These are phyloP conservation scores for Trichomonas vaginalis DNA, from an alignment of 208 protist species.

Conservation along the genomic window DNA sequence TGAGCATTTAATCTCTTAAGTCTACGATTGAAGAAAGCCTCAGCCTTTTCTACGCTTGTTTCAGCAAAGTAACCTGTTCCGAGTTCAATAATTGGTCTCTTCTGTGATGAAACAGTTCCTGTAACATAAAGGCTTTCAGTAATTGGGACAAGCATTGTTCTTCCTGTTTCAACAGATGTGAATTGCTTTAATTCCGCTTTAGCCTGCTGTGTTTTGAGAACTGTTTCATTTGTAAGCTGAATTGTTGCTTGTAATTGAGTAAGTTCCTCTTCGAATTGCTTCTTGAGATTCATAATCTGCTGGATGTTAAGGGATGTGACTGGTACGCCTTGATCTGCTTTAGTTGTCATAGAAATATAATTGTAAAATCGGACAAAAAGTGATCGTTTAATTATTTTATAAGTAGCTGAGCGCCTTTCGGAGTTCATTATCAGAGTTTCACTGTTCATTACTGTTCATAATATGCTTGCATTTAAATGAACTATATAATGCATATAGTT, in stretches of 20 bases:
- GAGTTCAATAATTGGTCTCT: background rate
- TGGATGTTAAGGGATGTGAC: background rate
- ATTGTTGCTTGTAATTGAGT: background rate
- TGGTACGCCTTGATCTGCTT: background rate
- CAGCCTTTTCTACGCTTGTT: background rate
- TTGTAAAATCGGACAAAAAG: too few relatives aligned
- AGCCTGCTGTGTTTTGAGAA: background rate
- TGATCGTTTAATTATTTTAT: too few relatives aligned
- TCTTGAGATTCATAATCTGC: background rate
- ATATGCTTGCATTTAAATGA: too few relatives aligned
- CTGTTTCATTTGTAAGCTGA: background rate
- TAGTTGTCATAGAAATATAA: background rate
- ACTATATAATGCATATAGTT: too few relatives aligned
- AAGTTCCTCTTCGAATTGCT: background rate
- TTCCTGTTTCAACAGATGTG: background rate
- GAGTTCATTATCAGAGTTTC: too few relatives aligned
- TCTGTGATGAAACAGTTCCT: background rate
- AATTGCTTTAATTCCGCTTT: background rate
- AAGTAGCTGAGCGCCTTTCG: too few relatives aligned
- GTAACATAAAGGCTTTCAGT: background rate
- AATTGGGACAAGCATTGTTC: background rate
- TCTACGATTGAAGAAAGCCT: background rate
- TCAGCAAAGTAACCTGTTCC: conserved; percentile 1
- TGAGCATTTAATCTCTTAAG: background rate
- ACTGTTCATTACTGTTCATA: too few relatives aligned